These are phyloP conservation scores for Talaromyces marneffei DNA, from an alignment of 2,329 filamentous ascomycete species.

Conservation along the genomic window DNA sequence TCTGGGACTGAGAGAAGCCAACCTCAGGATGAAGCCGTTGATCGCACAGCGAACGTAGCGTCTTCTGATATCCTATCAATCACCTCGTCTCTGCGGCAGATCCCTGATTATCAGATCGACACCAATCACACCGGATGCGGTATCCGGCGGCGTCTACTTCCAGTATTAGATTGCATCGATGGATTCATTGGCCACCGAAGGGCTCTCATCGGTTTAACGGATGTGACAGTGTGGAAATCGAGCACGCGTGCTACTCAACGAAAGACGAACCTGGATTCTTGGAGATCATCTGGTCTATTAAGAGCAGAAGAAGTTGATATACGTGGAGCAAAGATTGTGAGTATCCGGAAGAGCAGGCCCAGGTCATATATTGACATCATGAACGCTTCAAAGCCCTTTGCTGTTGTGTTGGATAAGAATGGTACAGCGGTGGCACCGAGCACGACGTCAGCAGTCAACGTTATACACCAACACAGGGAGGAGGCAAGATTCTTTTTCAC, in stretches of 20 bases:
- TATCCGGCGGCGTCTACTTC: conserved; percentile 35
- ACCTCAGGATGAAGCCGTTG: not conserved
- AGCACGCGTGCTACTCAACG: not conserved
- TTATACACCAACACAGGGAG: conserved; percentile 21
- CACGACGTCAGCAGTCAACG: conserved; percentile 1
- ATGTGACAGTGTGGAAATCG: conserved; percentile 17
- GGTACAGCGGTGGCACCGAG: conserved; percentile 7
- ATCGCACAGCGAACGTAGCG: not conserved
- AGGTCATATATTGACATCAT: conserved; percentile 1
- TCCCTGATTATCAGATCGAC: conserved; percentile 41
- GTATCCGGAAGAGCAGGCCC: conserved; percentile 5
- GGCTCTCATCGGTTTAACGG: conserved; percentile 27
- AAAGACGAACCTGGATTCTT: conserved; percentile 13
- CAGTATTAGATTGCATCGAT: conserved; percentile 35
- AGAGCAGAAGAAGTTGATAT: conserved; percentile 16
- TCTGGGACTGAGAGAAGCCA: not conserved
- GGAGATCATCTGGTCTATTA: conserved; percentile 15
- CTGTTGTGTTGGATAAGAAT: conserved; percentile 23
- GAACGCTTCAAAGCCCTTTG: conserved; percentile 23
- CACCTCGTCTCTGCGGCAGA: conserved; percentile 35
- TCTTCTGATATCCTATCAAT: conserved; percentile 24
- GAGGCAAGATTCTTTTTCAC: conserved; percentile 32
- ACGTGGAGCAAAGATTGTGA: conserved; percentile 15
- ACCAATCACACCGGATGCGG: conserved; percentile 38
- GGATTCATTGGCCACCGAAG: conserved; percentile 30